A percentile compares a stretch with the other conserved stretches of the same genome.
Evolutionary conservation across 176 grass and related monocot genomes (phyloP).

Genomic region (Poa pratensis): DNA sequence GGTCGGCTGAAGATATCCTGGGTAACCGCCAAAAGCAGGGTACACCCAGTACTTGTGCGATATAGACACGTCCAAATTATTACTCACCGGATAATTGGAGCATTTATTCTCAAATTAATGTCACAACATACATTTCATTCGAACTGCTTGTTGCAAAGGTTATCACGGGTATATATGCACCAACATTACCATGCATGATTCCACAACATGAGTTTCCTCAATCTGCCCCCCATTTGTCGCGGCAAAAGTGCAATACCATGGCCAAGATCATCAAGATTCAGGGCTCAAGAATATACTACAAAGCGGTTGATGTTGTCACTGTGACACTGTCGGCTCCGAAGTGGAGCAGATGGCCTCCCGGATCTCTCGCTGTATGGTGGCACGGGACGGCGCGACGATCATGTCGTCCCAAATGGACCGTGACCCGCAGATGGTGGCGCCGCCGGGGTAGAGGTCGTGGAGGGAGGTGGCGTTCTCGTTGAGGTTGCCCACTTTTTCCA

Average conservation of each 20-base stretch:
- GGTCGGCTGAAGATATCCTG: too few relatives aligned
- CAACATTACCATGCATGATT: not conserved
- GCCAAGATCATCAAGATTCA: not conserved
- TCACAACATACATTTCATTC: not conserved
- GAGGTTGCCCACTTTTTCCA: slow-evolving; percentile 64
- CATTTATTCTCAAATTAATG: not conserved
- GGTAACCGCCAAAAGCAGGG: too few relatives aligned
- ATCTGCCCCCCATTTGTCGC: not conserved
- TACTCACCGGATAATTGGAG: not conserved
- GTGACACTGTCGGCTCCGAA: slow-evolving; percentile 17
- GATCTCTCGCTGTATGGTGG: slow-evolving; percentile 55
- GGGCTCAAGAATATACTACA: not conserved
- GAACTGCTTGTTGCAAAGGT: not conserved
- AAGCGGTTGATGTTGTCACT: not conserved
- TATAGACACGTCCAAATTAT: too few relatives aligned
- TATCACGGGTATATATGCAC: not conserved
- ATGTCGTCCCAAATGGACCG: slow-evolving; percentile 78
- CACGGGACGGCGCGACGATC: slow-evolving; percentile 47
- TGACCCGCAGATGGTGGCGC: slow-evolving; percentile 50
- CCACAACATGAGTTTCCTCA: not conserved
- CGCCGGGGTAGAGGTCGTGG: slow-evolving; percentile 66
- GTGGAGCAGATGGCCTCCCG: slow-evolving; percentile 48
- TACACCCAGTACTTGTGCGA: too few relatives aligned
- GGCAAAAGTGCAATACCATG: not conserved
- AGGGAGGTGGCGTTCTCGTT: slow-evolving; percentile 74